These are phyloP conservation scores for Candida boleticola DNA, from an alignment of 805 yeast genomes.

Conservation along the genomic window DNA sequence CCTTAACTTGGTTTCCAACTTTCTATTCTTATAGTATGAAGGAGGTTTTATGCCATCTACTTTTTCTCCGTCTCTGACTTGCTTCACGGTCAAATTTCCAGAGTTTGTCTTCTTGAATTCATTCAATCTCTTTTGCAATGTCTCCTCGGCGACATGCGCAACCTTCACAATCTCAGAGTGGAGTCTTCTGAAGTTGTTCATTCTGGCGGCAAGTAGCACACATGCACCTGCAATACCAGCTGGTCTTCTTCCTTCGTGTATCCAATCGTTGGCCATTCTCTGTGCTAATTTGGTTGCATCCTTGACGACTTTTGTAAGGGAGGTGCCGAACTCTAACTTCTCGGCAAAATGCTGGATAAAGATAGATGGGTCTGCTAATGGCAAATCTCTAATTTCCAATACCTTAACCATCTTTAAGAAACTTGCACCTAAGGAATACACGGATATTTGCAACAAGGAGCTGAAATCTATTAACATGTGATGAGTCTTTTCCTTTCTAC, in stretches of 20 bases:
- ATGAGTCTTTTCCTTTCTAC: slow-evolving; percentile 86
- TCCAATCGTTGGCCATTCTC: slow-evolving; percentile 94
- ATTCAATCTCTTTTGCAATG: slow-evolving; percentile 83
- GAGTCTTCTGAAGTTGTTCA: slow-evolving; percentile 91
- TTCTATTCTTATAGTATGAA: slow-evolving; percentile 64
- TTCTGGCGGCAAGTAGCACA: slow-evolving; percentile 86
- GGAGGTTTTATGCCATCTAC: slow-evolving; percentile 73
- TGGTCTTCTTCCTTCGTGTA: slow-evolving; percentile 94
- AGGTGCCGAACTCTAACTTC: slow-evolving; percentile 74
- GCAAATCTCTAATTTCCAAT: slow-evolving; percentile 71
- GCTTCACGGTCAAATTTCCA: slow-evolving; percentile 67
- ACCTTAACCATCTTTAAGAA: slow-evolving; percentile 89
- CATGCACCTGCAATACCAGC: slow-evolving; percentile 99
- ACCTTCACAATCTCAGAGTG: slow-evolving; percentile 93
- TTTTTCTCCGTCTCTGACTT: slow-evolving; percentile 56
- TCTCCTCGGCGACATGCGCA: slow-evolving; percentile 92
- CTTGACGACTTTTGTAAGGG: slow-evolving; percentile 67
- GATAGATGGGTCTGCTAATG: slow-evolving; percentile 90
- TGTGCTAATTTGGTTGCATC: slow-evolving; percentile 88
- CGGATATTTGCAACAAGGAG: slow-evolving; percentile 84
- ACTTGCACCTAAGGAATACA: slow-evolving; percentile 93
- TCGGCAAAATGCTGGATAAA: slow-evolving; percentile 94
- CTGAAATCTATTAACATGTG: slow-evolving; percentile 97
- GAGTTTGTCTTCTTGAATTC: slow-evolving; percentile 82
- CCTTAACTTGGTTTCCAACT: slow-evolving; percentile 43